phyloP scores from a whole-genome alignment of 75 land plant species.

The Cryptomeria japonica region DNA sequence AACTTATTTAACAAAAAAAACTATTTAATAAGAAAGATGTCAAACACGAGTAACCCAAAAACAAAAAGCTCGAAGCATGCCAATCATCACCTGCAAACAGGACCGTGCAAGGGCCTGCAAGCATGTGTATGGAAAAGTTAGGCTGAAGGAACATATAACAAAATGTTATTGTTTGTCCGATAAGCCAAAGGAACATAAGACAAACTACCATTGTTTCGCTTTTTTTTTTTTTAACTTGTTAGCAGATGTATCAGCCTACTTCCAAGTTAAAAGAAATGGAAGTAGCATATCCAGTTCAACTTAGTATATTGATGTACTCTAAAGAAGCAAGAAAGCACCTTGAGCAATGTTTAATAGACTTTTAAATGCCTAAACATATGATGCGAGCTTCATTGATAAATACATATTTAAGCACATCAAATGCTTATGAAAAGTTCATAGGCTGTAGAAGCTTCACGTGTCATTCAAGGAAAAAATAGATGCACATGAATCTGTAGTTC shows the following conservation, averaged over 20 bases:
- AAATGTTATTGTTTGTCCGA: background rate
- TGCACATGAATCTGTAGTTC: slow-evolving; percentile 1
- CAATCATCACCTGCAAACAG: background rate
- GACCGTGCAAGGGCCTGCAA: background rate
- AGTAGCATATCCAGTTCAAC: background rate
- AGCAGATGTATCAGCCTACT: background rate
- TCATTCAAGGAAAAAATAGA: background rate
- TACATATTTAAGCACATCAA: slow-evolving; percentile 5
- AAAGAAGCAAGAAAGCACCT: background rate
- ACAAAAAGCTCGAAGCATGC: background rate
- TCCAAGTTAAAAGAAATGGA: background rate
- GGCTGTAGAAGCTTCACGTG: background rate
- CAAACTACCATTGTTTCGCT: background rate
- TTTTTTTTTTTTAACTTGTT: background rate
- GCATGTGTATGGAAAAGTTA: background rate
- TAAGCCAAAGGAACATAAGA: background rate
- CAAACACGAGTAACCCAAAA: background rate
- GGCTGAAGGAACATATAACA: background rate
- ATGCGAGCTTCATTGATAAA: background rate
- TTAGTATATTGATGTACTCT: background rate
- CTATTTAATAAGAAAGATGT: background rate
- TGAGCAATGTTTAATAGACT: background rate
- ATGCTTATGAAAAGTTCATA: background rate
- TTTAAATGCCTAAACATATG: slow-evolving; percentile 2
- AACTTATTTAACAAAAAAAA: background rate